These are phyloP conservation scores for Cadophora gregata DNA, from an alignment of 2,329 filamentous ascomycete species.

Conservation along the genomic window DNA sequence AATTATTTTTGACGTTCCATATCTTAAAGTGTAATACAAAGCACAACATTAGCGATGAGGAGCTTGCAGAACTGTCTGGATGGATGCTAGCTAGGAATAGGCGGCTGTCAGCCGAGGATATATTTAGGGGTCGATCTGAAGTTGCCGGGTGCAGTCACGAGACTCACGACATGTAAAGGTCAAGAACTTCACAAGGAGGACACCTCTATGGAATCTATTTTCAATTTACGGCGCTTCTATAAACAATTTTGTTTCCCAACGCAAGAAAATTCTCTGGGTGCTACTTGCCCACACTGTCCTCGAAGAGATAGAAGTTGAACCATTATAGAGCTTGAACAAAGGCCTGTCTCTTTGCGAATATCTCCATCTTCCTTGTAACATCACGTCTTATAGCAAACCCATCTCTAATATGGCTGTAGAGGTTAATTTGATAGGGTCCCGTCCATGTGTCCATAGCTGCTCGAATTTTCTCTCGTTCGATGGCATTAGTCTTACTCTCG, in stretches of 20 bases:
- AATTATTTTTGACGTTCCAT: not conserved
- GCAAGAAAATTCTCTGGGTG: no score
- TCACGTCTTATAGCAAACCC: slow-evolving; percentile 74
- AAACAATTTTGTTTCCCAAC: not conserved
- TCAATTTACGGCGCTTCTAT: no score
- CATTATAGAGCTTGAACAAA: slow-evolving; percentile 77
- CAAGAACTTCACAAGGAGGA: no score
- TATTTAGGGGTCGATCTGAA: no score
- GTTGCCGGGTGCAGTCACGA: no score
- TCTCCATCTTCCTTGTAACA: slow-evolving; percentile 57
- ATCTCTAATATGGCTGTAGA: slow-evolving; percentile 73
- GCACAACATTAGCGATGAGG: not conserved
- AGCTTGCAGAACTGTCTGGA: not conserved
- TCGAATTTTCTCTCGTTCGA: slow-evolving; percentile 1
- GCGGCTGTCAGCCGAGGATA: no score
- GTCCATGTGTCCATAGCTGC: not conserved
- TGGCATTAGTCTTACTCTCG: not conserved
- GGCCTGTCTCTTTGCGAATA: slow-evolving; percentile 78
- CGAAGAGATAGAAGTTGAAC: slow-evolving; percentile 55
- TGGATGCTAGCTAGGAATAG: not conserved
- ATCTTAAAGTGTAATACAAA: not conserved
- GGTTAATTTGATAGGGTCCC: slow-evolving; percentile 63
- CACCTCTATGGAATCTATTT: no score
- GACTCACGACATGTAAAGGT: no score
- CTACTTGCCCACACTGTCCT: slow-evolving; percentile 52